Evolutionary conservation across 192 early-diverging fungal species (phyloP), one percentile per base, ranked within the genome.

Genomic region (Dimargaris xerosporica): DNA sequence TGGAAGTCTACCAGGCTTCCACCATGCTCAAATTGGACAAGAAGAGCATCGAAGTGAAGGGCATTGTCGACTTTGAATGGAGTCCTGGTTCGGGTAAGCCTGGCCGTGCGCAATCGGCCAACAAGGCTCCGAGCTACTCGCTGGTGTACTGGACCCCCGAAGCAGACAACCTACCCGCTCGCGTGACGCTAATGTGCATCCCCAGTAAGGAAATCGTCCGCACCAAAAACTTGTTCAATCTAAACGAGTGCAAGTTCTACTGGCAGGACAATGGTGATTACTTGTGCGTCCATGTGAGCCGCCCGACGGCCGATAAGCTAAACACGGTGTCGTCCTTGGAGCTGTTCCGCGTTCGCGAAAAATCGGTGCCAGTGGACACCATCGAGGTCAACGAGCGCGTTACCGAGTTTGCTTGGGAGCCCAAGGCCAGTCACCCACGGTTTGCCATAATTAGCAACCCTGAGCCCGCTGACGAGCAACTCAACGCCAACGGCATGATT

Each of bases 201-300:
- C 94, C 94, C 29, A 71, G 63, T 64, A 85, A 88, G 70, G 83
- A 91, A 56, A 81, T 94, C 61, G 62, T 96, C 44, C 85, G 93
- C 62, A 96, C 92, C 55, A 99, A 97, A 84, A 97, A 97, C 75
- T 81, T 99, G 81, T 94, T 96, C 78, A 93, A 83, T 74, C 93
- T 96, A 41, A 83, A 77, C 54, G 82, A 87, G 50, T 91, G 88
- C 68, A 88, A 90, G 54, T 74, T 99, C 59, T 81, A 84, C 80
- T 97, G 92, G 92, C 94, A 97, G 68, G 80, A 80, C 34, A 75
- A 78, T 64, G 94, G 94, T 63, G 81, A 93, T 52, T 91, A 89
- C 74, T 77, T 99, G 42, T 85, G 89, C 42, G 94, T 96, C 72
- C 85, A 85, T 67, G 94, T 98, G 30, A 91, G 94, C 65, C 84